A percentile compares a stretch with the other conserved stretches of the same genome.
Conservation (phyloP, 768 basidiomycete species). For the Polyporus arcularius region DNA sequence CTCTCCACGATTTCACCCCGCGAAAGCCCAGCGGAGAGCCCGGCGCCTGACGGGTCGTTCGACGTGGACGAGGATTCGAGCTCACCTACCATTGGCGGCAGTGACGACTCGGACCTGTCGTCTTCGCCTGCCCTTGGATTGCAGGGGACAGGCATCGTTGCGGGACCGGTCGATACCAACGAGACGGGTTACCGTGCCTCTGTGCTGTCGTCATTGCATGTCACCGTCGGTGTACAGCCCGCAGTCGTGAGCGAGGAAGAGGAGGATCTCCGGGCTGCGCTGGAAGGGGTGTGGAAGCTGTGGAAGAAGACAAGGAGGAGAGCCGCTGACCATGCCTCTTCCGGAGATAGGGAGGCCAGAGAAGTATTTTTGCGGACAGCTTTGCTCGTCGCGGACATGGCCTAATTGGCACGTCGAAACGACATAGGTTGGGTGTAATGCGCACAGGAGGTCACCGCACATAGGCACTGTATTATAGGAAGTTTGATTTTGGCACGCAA, state of each 20-base stretch:
- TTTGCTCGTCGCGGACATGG: constrained; percentile 23
- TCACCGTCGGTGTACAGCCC: not conserved
- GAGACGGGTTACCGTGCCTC: not conserved
- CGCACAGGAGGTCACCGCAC: not conserved
- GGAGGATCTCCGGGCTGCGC: constrained; percentile 49
- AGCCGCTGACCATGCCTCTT: not conserved
- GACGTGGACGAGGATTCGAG: constrained; percentile 9
- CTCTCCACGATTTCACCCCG: constrained; percentile 32
- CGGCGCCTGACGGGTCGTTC: constrained; percentile 10
- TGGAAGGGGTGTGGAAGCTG: constrained; percentile 60
- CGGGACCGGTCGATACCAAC: constrained; percentile 3
- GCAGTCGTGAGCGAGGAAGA: constrained; percentile 11
- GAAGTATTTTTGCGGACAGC: constrained; percentile 38
- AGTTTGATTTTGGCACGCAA: not conserved
- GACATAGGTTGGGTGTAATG: not conserved
- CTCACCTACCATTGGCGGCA: constrained; percentile 20
- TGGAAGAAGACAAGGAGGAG: constrained; percentile 25
- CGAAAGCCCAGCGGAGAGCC: constrained; percentile 20
- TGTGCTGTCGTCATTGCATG: not conserved
- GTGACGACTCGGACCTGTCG: constrained; percentile 16
- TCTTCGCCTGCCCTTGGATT: constrained; percentile 13
- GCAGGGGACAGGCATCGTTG: not conserved
- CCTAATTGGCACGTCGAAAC: constrained; percentile 4
- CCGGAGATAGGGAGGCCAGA: constrained; percentile 23
- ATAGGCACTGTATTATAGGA: not conserved